Percentiles rank a stretch among this genome's conserved stretches.
These are phyloP conservation scores for Syzygium aqueum DNA, from an alignment of 345 rosid species.

Conservation along the genomic window DNA sequence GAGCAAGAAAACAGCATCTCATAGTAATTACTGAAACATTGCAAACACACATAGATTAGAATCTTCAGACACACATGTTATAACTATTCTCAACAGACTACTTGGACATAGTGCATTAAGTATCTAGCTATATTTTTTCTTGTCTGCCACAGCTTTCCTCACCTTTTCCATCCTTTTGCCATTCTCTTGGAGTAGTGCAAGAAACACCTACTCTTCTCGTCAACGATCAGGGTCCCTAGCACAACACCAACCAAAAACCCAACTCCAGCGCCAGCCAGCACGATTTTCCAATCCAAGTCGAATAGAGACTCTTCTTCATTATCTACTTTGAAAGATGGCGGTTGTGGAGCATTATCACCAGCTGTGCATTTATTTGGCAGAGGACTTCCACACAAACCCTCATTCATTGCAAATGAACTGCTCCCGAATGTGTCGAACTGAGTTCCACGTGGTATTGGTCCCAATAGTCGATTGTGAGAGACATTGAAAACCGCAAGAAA, in stretches of 20 bases:
- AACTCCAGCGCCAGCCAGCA: accelerated
- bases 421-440: no score
- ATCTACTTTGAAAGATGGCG: not conserved
- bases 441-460: no score
- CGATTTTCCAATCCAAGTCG: not conserved
- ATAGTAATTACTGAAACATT: no score
- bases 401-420: no score
- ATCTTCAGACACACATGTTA: not conserved
- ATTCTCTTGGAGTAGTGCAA: not conserved
- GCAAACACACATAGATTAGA: not conserved
- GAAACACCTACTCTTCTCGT: not conserved
- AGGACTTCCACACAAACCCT: no score
- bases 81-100: not conserved
- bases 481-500: no score
- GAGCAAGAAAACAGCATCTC: not conserved
- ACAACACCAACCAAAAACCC: not conserved
- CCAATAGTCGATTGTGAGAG: no score
- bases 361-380: no score
- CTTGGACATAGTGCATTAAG: accelerated
- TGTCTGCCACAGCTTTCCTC: not conserved
- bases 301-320: not conserved
- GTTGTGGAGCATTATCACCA: not conserved
- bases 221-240: not conserved
- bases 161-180: not conserved
- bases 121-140: not conserved